A percentile compares a stretch with the other conserved stretches of the same genome.
phyloP scores from a whole-genome alignment of 495 filamentous ascomycete species.

The Neurospora hispaniola region DNA sequence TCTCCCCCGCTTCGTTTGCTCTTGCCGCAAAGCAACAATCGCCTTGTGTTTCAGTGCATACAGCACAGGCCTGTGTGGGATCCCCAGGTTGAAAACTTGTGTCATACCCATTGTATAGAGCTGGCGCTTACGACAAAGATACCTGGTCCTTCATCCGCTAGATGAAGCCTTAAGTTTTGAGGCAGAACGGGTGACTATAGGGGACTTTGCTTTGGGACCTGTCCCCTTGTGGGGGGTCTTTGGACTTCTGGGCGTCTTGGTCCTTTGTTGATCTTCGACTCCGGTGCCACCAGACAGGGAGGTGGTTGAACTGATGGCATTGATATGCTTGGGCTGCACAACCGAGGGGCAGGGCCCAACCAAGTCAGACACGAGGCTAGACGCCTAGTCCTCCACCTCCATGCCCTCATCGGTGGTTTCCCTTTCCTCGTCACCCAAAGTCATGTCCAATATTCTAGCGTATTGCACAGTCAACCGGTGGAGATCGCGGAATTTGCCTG shows the following conservation, averaged over 20 bases:
- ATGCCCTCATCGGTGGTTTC: slow-evolving; percentile 10
- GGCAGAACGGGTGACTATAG: neutral
- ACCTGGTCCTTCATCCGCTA: neutral
- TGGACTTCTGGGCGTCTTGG: neutral
- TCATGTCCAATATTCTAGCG: slow-evolving; percentile 60
- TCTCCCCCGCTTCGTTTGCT: neutral
- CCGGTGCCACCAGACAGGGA: neutral
- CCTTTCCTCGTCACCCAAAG: slow-evolving; percentile 39
- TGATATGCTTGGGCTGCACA: neutral
- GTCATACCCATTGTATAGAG: neutral
- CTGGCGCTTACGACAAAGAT: neutral
- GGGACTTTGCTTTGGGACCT: neutral
- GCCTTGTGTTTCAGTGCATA: neutral
- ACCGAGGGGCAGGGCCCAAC: neutral
- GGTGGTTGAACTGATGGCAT: neutral
- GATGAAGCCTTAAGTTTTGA: neutral
- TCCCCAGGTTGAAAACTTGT: neutral
- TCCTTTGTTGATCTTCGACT: neutral
- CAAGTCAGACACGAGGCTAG: neutral
- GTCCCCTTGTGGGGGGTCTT: neutral
- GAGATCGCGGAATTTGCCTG: slow-evolving; percentile 88
- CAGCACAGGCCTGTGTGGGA: neutral
- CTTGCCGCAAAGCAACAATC: neutral
- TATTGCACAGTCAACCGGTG: slow-evolving; percentile 89
- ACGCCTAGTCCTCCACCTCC: slow-evolving; percentile 13